Evolutionary conservation across 805 yeast species (phyloP).

Genomic region (Yarrowia hollandica): DNA sequence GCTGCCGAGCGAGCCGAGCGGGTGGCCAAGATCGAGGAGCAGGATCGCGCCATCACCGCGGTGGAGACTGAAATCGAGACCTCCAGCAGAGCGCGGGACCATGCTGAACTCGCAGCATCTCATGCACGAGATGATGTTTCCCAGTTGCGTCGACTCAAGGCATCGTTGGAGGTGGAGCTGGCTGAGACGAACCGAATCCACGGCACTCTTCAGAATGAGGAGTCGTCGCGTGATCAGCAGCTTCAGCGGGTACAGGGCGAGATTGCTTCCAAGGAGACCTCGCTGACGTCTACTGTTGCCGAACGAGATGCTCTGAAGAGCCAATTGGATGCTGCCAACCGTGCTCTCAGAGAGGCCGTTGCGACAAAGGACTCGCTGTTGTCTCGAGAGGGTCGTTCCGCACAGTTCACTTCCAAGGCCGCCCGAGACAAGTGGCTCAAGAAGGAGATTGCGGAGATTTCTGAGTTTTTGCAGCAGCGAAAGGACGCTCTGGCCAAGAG

Average conservation of each 20-base stretch:
- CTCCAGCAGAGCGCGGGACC: slow-evolving; percentile 32
- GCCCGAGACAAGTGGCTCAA: slow-evolving; percentile 72
- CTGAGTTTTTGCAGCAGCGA: slow-evolving; percentile 39
- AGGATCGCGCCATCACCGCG: slow-evolving; percentile 37
- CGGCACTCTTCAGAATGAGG: slow-evolving; percentile 2
- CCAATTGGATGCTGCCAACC: background rate
- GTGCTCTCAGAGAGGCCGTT: background rate
- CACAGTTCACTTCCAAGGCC: slow-evolving; percentile 53
- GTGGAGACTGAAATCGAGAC: slow-evolving; percentile 30
- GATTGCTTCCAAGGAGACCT: slow-evolving; percentile 30
- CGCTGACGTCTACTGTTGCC: slow-evolving; percentile 10
- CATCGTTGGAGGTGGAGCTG: slow-evolving; percentile 3
- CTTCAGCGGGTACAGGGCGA: slow-evolving; percentile 34
- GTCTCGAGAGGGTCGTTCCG: slow-evolving; percentile 46
- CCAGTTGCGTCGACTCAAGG: slow-evolving; percentile 2
- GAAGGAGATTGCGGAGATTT: slow-evolving; percentile 49
- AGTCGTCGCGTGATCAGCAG: slow-evolving; percentile 43
- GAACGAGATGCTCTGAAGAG: background rate
- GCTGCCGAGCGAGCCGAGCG: slow-evolving; percentile 46
- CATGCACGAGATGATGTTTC: slow-evolving; percentile 10
- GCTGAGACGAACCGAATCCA: background rate
- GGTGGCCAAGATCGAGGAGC: slow-evolving; percentile 41
- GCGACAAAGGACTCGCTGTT: slow-evolving; percentile 1
- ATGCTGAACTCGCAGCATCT: slow-evolving; percentile 5
- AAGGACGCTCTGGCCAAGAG: slow-evolving; percentile 32